These are phyloP conservation scores for Amaranthus palmeri DNA, from an alignment of 148 eudicot species.

Conservation along the genomic window DNA sequence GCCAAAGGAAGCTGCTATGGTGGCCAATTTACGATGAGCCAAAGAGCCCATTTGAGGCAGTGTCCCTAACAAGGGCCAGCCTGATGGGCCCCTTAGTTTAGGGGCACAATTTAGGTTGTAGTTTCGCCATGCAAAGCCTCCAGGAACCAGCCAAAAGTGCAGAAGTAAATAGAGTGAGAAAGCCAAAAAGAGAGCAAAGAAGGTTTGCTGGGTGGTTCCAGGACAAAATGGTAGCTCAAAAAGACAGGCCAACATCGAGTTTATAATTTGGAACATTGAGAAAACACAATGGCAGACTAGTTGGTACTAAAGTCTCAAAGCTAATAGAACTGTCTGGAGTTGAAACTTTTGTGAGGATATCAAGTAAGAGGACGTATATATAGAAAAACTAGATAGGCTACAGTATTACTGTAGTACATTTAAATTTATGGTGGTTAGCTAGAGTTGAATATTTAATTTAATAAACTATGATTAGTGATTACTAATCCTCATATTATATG, in stretches of 20 bases:
- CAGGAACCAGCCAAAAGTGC: slow-evolving; percentile 52
- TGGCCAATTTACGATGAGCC: slow-evolving; percentile 64
- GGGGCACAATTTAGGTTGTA: slow-evolving; percentile 17
- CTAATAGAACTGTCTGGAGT: slow-evolving; percentile 6
- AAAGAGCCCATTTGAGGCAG: slow-evolving; percentile 50
- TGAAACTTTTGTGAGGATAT: slow-evolving; percentile 17
- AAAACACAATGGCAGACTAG: not conserved
- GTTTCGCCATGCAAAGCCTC: slow-evolving; percentile 79
- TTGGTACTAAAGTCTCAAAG: slow-evolving; percentile 7
- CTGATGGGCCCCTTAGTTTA: slow-evolving; percentile 48
- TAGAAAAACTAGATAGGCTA: slow-evolving; percentile 14
- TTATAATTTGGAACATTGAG: slow-evolving; percentile 24
- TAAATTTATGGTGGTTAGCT: slow-evolving; percentile 24
- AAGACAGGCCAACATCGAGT: slow-evolving; percentile 26
- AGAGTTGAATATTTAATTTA: slow-evolving; percentile 5
- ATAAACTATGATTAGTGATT: slow-evolving; percentile 26
- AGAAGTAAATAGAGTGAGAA: slow-evolving; percentile 36
- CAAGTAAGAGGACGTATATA: slow-evolving; percentile 35
- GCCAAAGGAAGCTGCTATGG: slow-evolving; percentile 37
- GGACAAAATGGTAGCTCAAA: slow-evolving; percentile 27
- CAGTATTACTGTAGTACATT: slow-evolving; percentile 15
- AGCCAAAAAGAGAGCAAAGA: slow-evolving; percentile 30
- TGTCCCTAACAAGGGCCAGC: slow-evolving; percentile 66
- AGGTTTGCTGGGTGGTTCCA: slow-evolving; percentile 26
- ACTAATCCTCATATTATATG: not conserved